Conservation (phyloP, 1,284 basidiomycete genomes). For the Schizopora paradoxa region DNA sequence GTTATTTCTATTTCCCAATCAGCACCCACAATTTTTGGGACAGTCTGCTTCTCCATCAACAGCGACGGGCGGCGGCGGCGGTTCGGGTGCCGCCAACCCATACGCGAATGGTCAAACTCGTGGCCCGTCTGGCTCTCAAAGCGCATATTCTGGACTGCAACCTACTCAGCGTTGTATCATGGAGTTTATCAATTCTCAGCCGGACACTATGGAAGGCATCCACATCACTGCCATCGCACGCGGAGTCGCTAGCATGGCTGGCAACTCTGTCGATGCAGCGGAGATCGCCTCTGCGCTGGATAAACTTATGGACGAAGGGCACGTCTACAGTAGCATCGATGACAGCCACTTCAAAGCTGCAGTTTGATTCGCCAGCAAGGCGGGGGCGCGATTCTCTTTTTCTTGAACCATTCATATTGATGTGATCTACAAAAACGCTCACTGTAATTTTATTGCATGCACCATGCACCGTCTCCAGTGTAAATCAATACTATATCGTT, state of each 20-base stretch:
- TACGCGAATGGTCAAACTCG: constrained; percentile 24
- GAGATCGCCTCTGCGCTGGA: constrained; percentile 35
- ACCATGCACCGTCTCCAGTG: no score
- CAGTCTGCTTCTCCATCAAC: constrained; percentile 7
- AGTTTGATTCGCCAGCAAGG: no score
- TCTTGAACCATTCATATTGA: no score
- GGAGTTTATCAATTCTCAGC: constrained; percentile 36
- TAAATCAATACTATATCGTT: no score
- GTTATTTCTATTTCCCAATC: constrained; percentile 2
- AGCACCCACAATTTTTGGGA: constrained; percentile 27
- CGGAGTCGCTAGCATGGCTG: constrained; percentile 13
- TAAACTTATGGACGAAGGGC: constrained; percentile 48
- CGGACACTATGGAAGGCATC: constrained; percentile 38
- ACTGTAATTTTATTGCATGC: no score
- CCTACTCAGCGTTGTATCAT: constrained; percentile 46
- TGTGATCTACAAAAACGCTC: no score
- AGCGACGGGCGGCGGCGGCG: constrained; percentile 2
- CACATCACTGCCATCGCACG: constrained; percentile 43
- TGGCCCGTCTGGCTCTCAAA: no score
- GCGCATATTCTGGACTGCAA: no score
- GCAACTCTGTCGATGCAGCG: neutral
- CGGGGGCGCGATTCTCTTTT: no score
- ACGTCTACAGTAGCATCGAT: constrained; percentile 50
- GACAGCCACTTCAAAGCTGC: constrained; percentile 44
- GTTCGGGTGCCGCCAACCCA: constrained; percentile 31